Evolutionary conservation across 208 protist genomes (phyloP), one percentile per base, ranked within the genome.

Genomic region (Spongospora subterranea): DNA sequence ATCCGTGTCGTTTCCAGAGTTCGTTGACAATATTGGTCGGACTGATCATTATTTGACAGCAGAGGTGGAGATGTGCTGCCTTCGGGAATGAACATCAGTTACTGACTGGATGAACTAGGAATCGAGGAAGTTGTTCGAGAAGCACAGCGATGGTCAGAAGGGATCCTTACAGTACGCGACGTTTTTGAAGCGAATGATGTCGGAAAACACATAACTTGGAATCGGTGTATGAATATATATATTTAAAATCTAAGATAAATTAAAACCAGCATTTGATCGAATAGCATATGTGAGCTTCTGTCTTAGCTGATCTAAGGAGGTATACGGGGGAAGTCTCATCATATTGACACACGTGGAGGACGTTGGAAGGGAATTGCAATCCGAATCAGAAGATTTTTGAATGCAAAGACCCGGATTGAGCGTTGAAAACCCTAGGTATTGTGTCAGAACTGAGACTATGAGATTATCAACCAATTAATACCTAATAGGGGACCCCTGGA

Each of bases 301-400:
- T 43, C n/a, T 6, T 13, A 82, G 6, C n/a, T 45, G n/a, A 20
- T 6, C 71, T n/a, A 40, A 40, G 6, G 71, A 45, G 6, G 71
- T 35, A 35, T 82, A 82, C n/a, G 71, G 35, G 6, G 71, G 71
- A 20, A 82, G 6, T 35, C 71, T 35, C 35, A 82, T 82, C 71
- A 82, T 82, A 43, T 82, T 82, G n/a, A 82, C 71, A 82, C 71
- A 82, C 71, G 71, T 82, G 6, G 71, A 82, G 71, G 71, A 35
- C 71, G 71, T 39, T n/a, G 71, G 71, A 43, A 82, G 71, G 13
- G 71, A 6, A 35, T 35, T 82, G 6, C 17, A 13, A 13, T 82
- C 71, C 71, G 35, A 6, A n/a, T 82, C 35, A 20, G 50, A 24
- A 29, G 71, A 82, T n/a, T 82, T 82, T 43, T 82, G 71, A 20